A percentile compares a stretch with the other conserved stretches of the same genome.
These are phyloP conservation scores for Barnettozyma californica DNA, from an alignment of 805 yeast species.

Conservation along the genomic window DNA sequence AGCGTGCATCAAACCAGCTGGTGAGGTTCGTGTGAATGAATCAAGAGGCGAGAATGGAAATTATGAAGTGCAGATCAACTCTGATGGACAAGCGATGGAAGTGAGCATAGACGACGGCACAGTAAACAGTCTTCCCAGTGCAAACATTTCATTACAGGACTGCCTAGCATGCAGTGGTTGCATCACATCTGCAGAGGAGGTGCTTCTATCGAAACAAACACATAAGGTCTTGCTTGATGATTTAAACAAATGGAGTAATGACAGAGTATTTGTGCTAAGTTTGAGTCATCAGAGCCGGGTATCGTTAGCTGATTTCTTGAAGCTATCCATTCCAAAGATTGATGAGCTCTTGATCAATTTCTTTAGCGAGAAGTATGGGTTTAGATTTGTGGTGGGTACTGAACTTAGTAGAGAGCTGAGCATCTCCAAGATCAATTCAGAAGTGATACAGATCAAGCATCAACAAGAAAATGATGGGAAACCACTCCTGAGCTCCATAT, in stretches of 20 bases:
- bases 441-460: constrained; percentile 21
- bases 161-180: constrained; percentile 97
- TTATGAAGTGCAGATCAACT: constrained; percentile 52
- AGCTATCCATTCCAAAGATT: constrained; percentile 43
- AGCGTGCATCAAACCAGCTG: constrained; percentile 89
- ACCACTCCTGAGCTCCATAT: constrained; percentile 52
- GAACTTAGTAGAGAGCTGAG: constrained; percentile 75
- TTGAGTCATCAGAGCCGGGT: constrained; percentile 84
- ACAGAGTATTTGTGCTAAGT: constrained; percentile 60
- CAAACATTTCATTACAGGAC: constrained; percentile 85
- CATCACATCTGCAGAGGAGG: constrained; percentile 95
- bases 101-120: constrained; percentile 56
- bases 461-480: constrained; percentile 4
- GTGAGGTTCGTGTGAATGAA: constrained; percentile 30
- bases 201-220: constrained; percentile 84
- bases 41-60: constrained; percentile 25
- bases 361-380: constrained; percentile 57
- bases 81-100: constrained; percentile 57
- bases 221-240: constrained; percentile 71
- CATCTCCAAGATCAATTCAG: constrained; percentile 44
- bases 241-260: constrained; percentile 32
- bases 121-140: constrained; percentile 52
- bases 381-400: constrained; percentile 73
- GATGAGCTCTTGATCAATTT: constrained; percentile 60
- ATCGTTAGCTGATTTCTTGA: constrained; percentile 68